These are phyloP conservation scores for Globisporangium rhizosaccharum DNA, from an alignment of 352 stramenopile species.

Conservation along the genomic window DNA sequence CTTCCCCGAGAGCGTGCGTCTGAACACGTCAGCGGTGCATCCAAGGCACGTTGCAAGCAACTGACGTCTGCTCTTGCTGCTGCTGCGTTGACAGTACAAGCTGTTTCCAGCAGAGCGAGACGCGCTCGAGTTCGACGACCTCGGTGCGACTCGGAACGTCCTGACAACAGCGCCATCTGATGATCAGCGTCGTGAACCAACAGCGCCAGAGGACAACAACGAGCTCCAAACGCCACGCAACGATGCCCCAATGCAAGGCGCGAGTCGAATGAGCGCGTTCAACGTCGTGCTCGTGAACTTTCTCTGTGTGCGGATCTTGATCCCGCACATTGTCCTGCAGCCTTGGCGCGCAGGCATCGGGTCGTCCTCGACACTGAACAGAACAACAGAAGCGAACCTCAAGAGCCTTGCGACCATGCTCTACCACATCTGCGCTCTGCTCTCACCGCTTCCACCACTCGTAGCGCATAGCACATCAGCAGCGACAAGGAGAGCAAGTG, in stretches of 20 bases:
- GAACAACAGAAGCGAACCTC: constrained; percentile 28
- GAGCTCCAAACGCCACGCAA: background rate
- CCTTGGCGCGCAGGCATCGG: constrained; percentile 45
- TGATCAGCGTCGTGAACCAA: background rate
- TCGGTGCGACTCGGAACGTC: constrained; percentile 49
- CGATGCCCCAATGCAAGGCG: background rate
- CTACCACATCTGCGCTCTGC: constrained; percentile 35
- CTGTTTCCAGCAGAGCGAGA: constrained; percentile 38
- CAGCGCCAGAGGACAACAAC: background rate
- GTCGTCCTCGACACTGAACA: constrained; percentile 14
- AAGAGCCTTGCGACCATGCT: constrained; percentile 42
- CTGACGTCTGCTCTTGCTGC: background rate
- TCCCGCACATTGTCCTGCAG: constrained; percentile 48
- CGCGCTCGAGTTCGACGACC: constrained; percentile 44
- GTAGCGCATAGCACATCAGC: background rate
- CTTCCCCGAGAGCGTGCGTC: constrained; percentile 48
- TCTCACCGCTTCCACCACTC: constrained; percentile 38
- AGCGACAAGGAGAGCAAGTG: background rate
- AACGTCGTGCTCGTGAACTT: constrained; percentile 64
- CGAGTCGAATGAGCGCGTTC: constrained; percentile 18
- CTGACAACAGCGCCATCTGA: background rate
- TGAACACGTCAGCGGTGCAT: background rate
- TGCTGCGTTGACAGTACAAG: constrained; percentile 33
- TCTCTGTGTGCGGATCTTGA: constrained; percentile 48
- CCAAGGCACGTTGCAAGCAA: too few relatives aligned